Base-by-base conservation (phyloP, 1,284 basidiomycete genomes). In the Cryptococcus sp. region DNA sequence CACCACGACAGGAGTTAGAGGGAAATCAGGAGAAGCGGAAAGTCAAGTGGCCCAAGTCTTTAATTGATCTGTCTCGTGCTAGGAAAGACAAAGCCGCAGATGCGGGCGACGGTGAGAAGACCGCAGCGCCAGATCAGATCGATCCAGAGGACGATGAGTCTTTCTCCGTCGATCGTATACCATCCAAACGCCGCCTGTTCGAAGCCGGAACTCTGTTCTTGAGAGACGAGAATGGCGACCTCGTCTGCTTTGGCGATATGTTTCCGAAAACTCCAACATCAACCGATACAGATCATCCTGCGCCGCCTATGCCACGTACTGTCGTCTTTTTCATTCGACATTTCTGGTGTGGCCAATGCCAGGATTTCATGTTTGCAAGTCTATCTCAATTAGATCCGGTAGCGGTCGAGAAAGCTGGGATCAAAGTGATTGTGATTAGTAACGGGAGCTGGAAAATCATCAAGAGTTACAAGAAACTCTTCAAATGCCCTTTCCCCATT, bases 341-440 rank as follows among this genome's bases (percentile, higher is more conserved):
- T 49, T 74, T 73, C 54, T 75, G 72, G 71, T 76, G 74, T 54
- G 72, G 70, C 16, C 66, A 69, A 58, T 74, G 71, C 48, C 74
- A 76, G 56, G 70, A 74, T 41, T 76, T 70, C 52, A 71, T 64
- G 7, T 56, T 69, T 36, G 62, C 65, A 11, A 71, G 67, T 1
- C 49, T 77, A 7, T 52, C 64, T 0, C 55, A 64, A 5, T 61
- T 75, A 24, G 72, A 75, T 49, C 62, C 66, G 4, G 58, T 57
- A 3, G 64, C 63, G 1, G 46, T 76, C 7, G 59, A 63, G 19
- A 58, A 59, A 23, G 59, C 63, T 2, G 65, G 67, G n/a, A 62
- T 76, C 13, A 53, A 62, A 23, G 67, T 73, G 1, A 62, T 67
- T 13, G 55, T 73, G 39, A 69, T 76, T 43, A 65, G 62, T 2